phyloP scores from a whole-genome alignment of 2,329 filamentous ascomycete genomes.

The Seiridium cupressi region DNA sequence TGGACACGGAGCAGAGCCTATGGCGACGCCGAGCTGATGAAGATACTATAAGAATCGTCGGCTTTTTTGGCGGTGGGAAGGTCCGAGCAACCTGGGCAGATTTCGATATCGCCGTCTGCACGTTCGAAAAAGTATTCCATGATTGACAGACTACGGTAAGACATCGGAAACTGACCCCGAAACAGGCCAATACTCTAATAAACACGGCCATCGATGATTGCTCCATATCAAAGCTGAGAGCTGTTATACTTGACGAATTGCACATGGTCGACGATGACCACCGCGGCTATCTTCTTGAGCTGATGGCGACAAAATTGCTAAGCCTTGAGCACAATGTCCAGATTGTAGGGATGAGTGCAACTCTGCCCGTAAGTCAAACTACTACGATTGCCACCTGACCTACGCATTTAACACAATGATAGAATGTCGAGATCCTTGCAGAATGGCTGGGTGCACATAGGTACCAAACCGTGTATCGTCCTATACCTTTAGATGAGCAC shows the following conservation, averaged over 20 bases:
- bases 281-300: constrained; percentile 72
- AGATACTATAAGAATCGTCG: constrained; percentile 62
- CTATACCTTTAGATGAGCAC: constrained; percentile 74
- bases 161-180: constrained; percentile 14
- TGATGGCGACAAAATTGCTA: constrained; percentile 73
- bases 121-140: constrained; percentile 66
- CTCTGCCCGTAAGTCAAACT: constrained; percentile 57
- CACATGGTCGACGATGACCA: constrained; percentile 79
- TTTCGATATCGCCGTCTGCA: constrained; percentile 76
- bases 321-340: constrained; percentile 66
- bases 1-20: constrained; percentile 34
- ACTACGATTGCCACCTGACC: not conserved
- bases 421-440: constrained; percentile 70
- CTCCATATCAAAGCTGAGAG: constrained; percentile 60
- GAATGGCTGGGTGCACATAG: constrained; percentile 69
- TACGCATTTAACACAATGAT: not conserved
- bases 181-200: constrained; percentile 69
- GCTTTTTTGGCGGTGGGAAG: constrained; percentile 74
- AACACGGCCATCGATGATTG: constrained; percentile 73
- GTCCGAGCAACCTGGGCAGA: constrained; percentile 67
- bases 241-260: constrained; percentile 74
- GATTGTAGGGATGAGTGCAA: constrained; percentile 78
- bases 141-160: not conserved
- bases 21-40: constrained; percentile 57
- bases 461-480: constrained; percentile 71